These are phyloP conservation scores for Hymenoscyphus fructigenus DNA, from an alignment of 2,329 filamentous ascomycete species.

Conservation along the genomic window DNA sequence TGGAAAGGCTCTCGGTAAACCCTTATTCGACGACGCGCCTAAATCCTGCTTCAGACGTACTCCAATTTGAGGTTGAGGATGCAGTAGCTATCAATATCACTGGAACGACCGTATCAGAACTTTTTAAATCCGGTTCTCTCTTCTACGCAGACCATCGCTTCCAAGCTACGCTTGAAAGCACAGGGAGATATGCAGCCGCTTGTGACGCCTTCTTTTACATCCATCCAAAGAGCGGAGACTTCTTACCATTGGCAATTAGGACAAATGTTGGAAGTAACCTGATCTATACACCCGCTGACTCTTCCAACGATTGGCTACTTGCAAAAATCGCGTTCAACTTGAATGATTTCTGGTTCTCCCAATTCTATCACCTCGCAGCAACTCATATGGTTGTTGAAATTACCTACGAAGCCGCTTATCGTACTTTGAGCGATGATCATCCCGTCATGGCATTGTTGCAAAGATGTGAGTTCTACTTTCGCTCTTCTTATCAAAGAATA, in stretches of 20 bases:
- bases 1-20: constrained; percentile 46
- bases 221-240: constrained; percentile 40
- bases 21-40: constrained; percentile 42
- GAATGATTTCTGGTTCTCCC: constrained; percentile 47
- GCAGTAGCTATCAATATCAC: constrained; percentile 35
- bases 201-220: constrained; percentile 50
- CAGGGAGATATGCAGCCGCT: constrained; percentile 40
- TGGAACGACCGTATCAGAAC: constrained; percentile 31
- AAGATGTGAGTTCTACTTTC: constrained; percentile 34
- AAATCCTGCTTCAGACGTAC: constrained; percentile 30
- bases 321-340: constrained; percentile 51
- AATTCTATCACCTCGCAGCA: constrained; percentile 45
- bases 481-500: neutral
- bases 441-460: constrained; percentile 43
- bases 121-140: constrained; percentile 41
- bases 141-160: constrained; percentile 45
- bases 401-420: constrained; percentile 45
- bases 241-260: constrained; percentile 49
- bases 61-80: constrained; percentile 42
- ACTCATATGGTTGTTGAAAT: constrained; percentile 46
- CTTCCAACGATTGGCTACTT: constrained; percentile 47
- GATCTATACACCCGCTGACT: constrained; percentile 48
- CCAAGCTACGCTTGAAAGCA: constrained; percentile 33
- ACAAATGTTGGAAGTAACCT: constrained; percentile 44
- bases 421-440: constrained; percentile 47